Evolutionary conservation across 2,329 filamentous ascomycete genomes (phyloP), one percentile per base, ranked within the genome.

Genomic region (Berkeleyomyces rouxiae): DNA sequence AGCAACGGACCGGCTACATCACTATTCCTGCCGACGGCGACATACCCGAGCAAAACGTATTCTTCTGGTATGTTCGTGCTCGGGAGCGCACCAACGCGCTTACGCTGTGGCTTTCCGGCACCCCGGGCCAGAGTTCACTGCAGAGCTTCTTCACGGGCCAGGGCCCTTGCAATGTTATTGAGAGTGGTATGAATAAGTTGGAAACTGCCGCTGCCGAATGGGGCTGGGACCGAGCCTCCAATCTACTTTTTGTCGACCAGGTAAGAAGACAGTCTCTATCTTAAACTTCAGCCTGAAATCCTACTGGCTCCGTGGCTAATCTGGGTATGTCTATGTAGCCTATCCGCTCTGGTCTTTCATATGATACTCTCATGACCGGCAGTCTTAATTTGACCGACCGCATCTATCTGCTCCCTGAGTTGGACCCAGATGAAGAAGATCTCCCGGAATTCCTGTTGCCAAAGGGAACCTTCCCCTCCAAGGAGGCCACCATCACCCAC

Each of bases 1-100:
- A 83, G 70, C 86, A 88, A 70, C 87, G 84, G 69, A 82, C 83
- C 3, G 86, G 86, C 68, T 88, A 86, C 79, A 81, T 88, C 63
- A 78, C 74, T 61, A 72, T 88, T 4, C 82, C 83, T 4, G 83
- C 57, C 1, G 43, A 31, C 2, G 55, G n/a, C 23, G 49, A 36
- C 3, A 40, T 49, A 16, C 46, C 57, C 3, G 61, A 64, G 42
- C 64, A 66, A 42, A 81, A 78, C 66, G 67, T 78, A 3, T 79
- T 79, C 70, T 79, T 79, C 67, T 79, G 76, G 77, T 78, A 77
- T 65, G 74, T 79, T 57, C 75, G 74, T 59, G 75, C 75, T 13
- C 75, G 76, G 33, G 69, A 76, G 46, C 39, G 5, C 16, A 64
- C 63, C 1, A 57, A 64, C 9, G 55, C 60, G 2, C 31, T 64